Evolutionary conservation across 1,139 yeast genomes (phyloP), one percentile per base, ranked within the genome.

Genomic region (Taphrina populina): DNA sequence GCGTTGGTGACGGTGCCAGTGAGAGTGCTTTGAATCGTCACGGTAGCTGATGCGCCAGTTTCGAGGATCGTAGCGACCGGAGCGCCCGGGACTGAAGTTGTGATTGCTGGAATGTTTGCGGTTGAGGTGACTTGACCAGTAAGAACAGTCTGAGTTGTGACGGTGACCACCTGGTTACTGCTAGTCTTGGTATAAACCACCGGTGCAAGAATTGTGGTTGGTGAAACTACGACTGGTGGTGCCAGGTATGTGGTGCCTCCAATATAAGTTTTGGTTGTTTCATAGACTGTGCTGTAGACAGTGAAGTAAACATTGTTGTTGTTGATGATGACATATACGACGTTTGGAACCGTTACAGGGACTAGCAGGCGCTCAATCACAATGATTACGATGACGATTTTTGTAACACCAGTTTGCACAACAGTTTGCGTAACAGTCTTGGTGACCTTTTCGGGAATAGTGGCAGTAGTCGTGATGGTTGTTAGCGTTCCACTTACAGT

Each of bases 391-490:
- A 40, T 26, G 19, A 40, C 15, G 45, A 40, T 26, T 24, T 26
- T 13, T 23, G 20, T 23, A 8, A 26, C 34, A 10, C 23, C 26
- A 17, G 20, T 40, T n/a, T 40, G 34, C 3, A 27, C 23, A 6
- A 27, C 45, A 11, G 45, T 40, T 21, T 40, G 45, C 6, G 45
- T 40, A 23, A 40, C 34, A 8, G 45, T 40, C 23, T 27, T 20
- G 6, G 45, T 40, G 6, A 40, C 45, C 23, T 11, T 26, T 10
- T 29, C 21, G 5, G 45, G 45, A 8, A 40, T 34, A 20, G 45
- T 40, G 21, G 21, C 23, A 2, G 34, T 40, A 23, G 23, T 24
- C 8, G 34, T 7, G n/a, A n/a, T n/a, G 4, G 43, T 23, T 8
- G 43, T 19, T 2, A 37, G 29, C 3, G 43, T 37, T 7, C 13